phyloP scores from a whole-genome alignment of 495 filamentous ascomycete genomes.

The Cercophora newfieldiana region DNA sequence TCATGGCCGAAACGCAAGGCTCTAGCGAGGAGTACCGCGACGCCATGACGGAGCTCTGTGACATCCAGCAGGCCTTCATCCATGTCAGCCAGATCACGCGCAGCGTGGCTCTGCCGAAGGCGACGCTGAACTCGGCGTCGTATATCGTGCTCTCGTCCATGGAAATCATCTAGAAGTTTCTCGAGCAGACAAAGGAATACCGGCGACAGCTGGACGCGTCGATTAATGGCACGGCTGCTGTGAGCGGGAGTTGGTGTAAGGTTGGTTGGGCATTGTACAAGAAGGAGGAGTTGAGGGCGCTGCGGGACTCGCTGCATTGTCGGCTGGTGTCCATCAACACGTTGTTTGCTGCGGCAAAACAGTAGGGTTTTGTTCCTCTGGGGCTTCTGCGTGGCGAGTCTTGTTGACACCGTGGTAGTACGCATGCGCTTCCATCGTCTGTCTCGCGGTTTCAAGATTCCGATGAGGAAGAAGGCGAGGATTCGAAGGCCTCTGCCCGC shows the following conservation, averaged over 20 bases:
- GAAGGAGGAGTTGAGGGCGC: not conserved
- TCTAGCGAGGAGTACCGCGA: slow-evolving; percentile 14
- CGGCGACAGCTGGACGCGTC: not conserved
- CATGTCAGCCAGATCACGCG: slow-evolving; percentile 12
- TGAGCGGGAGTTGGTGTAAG: slow-evolving; percentile 5
- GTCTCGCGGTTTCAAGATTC: slow-evolving; percentile 4
- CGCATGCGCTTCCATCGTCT: slow-evolving; percentile 3
- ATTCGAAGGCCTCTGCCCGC: not conserved
- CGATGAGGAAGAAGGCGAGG: not conserved
- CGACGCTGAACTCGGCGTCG: slow-evolving; percentile 12
- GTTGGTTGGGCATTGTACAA: slow-evolving; percentile 16
- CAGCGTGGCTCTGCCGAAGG: not conserved
- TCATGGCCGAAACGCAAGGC: slow-evolving; percentile 15
- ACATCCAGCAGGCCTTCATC: slow-evolving; percentile 19
- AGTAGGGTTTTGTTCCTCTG: slow-evolving; percentile 2
- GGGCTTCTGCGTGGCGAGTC: not conserved
- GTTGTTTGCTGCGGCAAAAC: not conserved
- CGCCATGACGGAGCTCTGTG: slow-evolving; percentile 15
- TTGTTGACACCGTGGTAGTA: not conserved
- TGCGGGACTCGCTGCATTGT: slow-evolving; percentile 15
- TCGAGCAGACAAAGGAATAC: slow-evolving; percentile 9
- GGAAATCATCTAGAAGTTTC: slow-evolving; percentile 13
- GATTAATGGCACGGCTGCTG: not conserved
- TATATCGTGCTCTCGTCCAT: slow-evolving; percentile 18
- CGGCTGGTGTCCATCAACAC: slow-evolving; percentile 11